Percentiles rank a stretch among this genome's conserved stretches.
Conservation (phyloP, 148 eudicot species). For the Heliamphora exappendiculata region DNA sequence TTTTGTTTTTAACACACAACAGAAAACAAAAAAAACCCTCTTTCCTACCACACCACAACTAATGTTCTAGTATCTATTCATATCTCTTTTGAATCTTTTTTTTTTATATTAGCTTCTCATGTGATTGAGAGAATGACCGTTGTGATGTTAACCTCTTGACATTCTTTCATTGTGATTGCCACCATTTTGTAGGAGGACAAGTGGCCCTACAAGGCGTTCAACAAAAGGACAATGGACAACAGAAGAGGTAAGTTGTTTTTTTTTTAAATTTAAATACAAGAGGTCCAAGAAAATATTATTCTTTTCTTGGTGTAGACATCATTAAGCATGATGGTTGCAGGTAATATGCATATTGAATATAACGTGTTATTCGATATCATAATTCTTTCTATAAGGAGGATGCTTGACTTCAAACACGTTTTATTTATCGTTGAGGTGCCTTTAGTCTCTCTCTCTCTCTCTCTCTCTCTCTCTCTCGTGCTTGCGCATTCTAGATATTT, state of each 20-base stretch:
- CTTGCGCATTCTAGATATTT: no score
- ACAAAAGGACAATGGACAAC: constrained; percentile 97
- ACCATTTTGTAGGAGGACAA: constrained; percentile 63
- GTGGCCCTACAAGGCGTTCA: constrained; percentile 96
- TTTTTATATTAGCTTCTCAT: background rate
- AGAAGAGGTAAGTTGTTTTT: constrained; percentile 56
- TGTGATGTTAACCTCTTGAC: constrained; percentile 5
- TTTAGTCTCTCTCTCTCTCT: no score
- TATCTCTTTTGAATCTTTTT: no score
- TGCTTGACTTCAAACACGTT: background rate
- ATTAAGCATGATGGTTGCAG: background rate
- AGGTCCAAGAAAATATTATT: background rate
- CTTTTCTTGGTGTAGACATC: background rate
- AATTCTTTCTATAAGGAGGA: background rate
- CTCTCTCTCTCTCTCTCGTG: no score
- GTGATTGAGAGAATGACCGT: background rate
- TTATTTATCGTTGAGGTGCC: no score
- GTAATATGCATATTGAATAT: background rate
- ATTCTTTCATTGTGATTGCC: background rate
- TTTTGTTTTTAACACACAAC: background rate
- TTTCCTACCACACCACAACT: background rate
- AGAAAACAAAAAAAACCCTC: background rate
- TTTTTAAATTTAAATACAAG: background rate
- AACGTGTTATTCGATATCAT: background rate
- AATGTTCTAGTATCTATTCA: background rate